Conservation (phyloP, 2,329 filamentous ascomycete species). For the Tolypocladium pustulatum region DNA sequence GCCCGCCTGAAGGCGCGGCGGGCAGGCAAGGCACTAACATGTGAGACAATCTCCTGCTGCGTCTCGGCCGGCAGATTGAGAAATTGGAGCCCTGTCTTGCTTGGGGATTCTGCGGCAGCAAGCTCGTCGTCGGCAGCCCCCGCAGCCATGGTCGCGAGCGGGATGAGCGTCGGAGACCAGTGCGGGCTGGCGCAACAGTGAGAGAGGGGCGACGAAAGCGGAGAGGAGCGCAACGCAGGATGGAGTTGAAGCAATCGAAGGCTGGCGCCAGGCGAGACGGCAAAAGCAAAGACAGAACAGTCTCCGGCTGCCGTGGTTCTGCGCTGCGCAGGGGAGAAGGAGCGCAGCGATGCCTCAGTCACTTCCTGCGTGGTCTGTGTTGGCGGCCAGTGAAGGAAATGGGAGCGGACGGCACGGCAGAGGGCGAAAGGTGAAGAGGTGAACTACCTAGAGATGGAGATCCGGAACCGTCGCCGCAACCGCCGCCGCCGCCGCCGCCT, state of each 20-base stretch:
- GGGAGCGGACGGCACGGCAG: background rate
- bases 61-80: conserved; percentile 36
- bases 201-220: background rate
- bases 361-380: background rate
- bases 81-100: conserved; percentile 19
- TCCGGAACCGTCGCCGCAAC: background rate
- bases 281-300: background rate
- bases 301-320: background rate
- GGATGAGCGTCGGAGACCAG: background rate
- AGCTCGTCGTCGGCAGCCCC: conserved; percentile 19
- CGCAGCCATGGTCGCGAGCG: conserved; percentile 21
- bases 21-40: conserved; percentile 24
- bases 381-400: background rate
- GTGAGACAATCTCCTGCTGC: conserved; percentile 35
- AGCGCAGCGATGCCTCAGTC: background rate
- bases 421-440: background rate
- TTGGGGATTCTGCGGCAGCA: conserved; percentile 6
- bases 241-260: background rate
- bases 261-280: background rate
- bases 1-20: background rate
- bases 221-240: background rate
- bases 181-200: background rate
- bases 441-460: background rate
- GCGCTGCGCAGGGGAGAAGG: background rate
- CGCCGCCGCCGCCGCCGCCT: background rate